Conservation (phyloP, 345 rosid species). For the Camelina neglecta region DNA sequence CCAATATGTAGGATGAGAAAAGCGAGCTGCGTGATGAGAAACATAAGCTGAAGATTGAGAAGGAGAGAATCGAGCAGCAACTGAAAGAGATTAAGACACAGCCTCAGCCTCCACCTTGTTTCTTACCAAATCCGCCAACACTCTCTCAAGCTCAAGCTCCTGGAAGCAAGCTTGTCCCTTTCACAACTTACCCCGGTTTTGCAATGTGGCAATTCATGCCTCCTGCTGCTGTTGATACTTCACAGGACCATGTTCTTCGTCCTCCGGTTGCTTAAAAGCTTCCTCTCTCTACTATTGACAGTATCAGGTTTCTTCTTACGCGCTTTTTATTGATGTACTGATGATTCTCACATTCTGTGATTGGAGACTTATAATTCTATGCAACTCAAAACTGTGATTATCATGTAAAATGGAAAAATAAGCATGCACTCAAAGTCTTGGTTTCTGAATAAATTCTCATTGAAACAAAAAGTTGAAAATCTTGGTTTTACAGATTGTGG, state of each 20-base stretch:
- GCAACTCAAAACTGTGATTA: slow-evolving; percentile 15
- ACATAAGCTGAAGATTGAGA: slow-evolving; percentile 79
- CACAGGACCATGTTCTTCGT: slow-evolving; percentile 93
- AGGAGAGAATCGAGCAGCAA: slow-evolving; percentile 73
- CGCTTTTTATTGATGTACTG: slow-evolving; percentile 13
- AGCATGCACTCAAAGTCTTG: neutral
- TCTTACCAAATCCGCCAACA: slow-evolving; percentile 61
- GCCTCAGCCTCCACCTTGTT: slow-evolving; percentile 56
- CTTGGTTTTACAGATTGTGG: no score
- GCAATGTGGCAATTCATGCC: slow-evolving; percentile 99
- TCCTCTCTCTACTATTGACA: slow-evolving; percentile 9
- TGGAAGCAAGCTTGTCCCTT: slow-evolving; percentile 86
- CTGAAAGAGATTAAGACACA: slow-evolving; percentile 54
- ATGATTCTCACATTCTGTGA: slow-evolving; percentile 23
- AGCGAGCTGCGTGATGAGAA: slow-evolving; percentile 84
- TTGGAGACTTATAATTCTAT: neutral
- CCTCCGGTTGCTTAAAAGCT: slow-evolving; percentile 76
- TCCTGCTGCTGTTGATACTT: slow-evolving; percentile 86
- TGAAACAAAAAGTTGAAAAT: no score
- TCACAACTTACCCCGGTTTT: slow-evolving; percentile 79
- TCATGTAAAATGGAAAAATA: slow-evolving; percentile 38
- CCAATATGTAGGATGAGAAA: slow-evolving; percentile 41
- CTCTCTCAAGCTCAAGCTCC: slow-evolving; percentile 76
- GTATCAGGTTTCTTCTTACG: slow-evolving; percentile 8
- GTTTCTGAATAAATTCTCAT: no score